Evolutionary conservation across 805 yeast species (phyloP).

Genomic region (Blastobotrys robertii): DNA sequence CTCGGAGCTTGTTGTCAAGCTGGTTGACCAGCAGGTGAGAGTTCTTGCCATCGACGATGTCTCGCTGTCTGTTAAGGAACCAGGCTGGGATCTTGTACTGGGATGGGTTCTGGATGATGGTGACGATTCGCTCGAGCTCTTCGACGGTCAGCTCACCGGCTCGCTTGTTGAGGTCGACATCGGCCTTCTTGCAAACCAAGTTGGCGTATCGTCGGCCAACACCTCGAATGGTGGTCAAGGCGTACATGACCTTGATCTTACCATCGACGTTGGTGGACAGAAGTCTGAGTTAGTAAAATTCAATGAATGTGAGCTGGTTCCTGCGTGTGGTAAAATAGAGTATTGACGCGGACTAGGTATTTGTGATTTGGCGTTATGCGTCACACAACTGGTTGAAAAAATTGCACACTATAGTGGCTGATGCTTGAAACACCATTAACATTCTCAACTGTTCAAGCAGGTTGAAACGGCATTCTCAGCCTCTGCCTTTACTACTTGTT

Average conservation of each 20-base stretch:
- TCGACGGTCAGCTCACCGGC: conserved; percentile 99
- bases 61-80: conserved; percentile 99
- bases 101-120: conserved; percentile 99
- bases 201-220: conserved; percentile 99
- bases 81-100: conserved; percentile 99
- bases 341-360: conserved; percentile 60
- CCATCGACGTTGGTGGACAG: conserved; percentile 99
- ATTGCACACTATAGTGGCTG: too few species aligned
- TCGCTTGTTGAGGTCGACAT: conserved; percentile 95
- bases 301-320: conserved; percentile 23
- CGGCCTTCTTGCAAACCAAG: conserved; percentile 99
- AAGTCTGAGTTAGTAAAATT: conserved; percentile 45
- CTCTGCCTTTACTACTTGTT: too few species aligned
- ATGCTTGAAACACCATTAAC: too few species aligned
- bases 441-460: too few species aligned
- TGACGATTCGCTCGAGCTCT: conserved; percentile 99
- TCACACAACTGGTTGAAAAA: too few species aligned
- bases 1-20: conserved; percentile 99
- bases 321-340: too few species aligned
- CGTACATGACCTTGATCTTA: conserved; percentile 99
- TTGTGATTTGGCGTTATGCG: not conserved
- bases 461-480: too few species aligned
- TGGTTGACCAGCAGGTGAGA: conserved; percentile 98
- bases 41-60: conserved; percentile 97
- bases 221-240: conserved; percentile 99